Evolutionary conservation across 2,329 filamentous ascomycete species (phyloP), one percentile per base, ranked within the genome.

Genomic region (Neospermospora avenae): DNA sequence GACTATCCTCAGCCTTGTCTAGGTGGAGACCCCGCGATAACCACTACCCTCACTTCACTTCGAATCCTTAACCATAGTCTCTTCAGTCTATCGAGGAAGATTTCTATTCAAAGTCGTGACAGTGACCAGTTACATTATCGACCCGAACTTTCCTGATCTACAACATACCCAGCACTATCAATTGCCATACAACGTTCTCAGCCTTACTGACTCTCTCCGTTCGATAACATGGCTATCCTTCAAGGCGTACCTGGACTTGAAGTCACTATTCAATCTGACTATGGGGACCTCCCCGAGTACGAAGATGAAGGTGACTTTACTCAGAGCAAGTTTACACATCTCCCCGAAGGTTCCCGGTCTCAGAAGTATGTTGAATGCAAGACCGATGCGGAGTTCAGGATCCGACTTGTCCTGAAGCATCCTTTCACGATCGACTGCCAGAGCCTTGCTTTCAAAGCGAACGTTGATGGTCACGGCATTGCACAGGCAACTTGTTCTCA

Each of bases 161-260:
- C 20, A 11, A 20, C n/a, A 5, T 10, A 34, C 51, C 20, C 25
- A n/a, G n/a, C 37, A 20, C 22, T 16, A 22, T 24, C 24, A 0
- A 44, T 13, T 11, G 37, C n/a, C 53, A 4, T n/a, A 7, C 14
- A n/a, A 53, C 18, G 34, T 31, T 11, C 31, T 18, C 28, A 41
- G 16, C 16, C 14, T 13, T 37, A 51, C 4, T 13, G 18, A 18
- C 42, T 25, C 31, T 46, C 1, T 18, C 39, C 6, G n/a, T 1
- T 6, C n/a, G 18, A n/a, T n/a, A 59, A 20, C 5, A 69, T 70
- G 68, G 68, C 67, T 5, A 63, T 70, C 28, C 60, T 68, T 20
- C 28, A 57, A 13, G 61, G n/a, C 18, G 34, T 65, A 11, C 65
- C 67, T 11, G 64, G 67, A 11, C 20, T 70, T 28, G 22, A 64